These are phyloP conservation scores for Phytophthora ohioensis DNA, from an alignment of 352 stramenopile species.

Conservation along the genomic window DNA sequence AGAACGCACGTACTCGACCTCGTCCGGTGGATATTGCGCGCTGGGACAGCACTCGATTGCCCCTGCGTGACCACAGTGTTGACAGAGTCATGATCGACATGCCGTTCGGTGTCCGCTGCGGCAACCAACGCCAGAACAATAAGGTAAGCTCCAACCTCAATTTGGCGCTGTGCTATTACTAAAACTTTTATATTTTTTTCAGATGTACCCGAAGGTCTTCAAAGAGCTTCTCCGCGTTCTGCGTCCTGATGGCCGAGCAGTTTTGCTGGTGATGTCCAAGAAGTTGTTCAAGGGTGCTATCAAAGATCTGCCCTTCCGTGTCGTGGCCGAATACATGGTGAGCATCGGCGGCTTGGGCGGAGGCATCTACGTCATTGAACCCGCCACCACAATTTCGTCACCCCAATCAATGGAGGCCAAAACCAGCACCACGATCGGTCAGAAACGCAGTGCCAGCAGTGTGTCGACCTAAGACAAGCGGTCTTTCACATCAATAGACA, in stretches of 20 bases:
- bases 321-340: slow-evolving; percentile 65
- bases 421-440: slow-evolving; percentile 27
- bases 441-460: slow-evolving; percentile 33
- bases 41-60: slow-evolving; percentile 71
- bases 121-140: slow-evolving; percentile 75
- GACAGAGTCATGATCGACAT: slow-evolving; percentile 82
- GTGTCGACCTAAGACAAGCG: slow-evolving; percentile 11
- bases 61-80: slow-evolving; percentile 59
- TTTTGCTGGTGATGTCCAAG: slow-evolving; percentile 84
- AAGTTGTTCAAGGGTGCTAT: slow-evolving; percentile 74
- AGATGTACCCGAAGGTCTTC: slow-evolving; percentile 84
- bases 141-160: slow-evolving; percentile 41
- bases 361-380: slow-evolving; percentile 70
- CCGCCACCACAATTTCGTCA: slow-evolving; percentile 7
- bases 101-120: slow-evolving; percentile 81
- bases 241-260: slow-evolving; percentile 59
- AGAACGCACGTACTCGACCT: slow-evolving; percentile 50
- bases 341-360: slow-evolving; percentile 77
- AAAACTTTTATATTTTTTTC: not conserved
- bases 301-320: slow-evolving; percentile 46
- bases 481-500: not conserved
- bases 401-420: slow-evolving; percentile 16
- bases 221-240: slow-evolving; percentile 75
- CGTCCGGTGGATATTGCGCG: slow-evolving; percentile 62
- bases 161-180: not conserved